Percentiles rank a stretch among this genome's conserved stretches.
phyloP scores from a whole-genome alignment of 192 early-diverging fungal species.

The Gorgonomyces haynaldii region DNA sequence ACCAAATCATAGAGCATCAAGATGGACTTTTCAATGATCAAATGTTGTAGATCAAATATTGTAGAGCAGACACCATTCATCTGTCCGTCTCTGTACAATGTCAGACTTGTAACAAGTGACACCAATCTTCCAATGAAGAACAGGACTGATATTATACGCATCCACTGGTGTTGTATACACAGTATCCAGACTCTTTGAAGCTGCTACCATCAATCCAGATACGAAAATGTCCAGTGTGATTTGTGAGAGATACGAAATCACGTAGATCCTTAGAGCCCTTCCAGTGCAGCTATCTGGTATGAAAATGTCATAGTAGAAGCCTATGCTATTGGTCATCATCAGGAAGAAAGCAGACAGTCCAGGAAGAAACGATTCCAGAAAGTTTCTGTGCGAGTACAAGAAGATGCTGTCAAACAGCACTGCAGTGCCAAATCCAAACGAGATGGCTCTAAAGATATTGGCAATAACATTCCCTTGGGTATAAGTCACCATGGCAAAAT shows the following conservation, averaged over 20 bases:
- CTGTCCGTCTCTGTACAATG: neutral
- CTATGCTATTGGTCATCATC: neutral
- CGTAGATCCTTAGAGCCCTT: neutral
- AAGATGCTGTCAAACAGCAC: neutral
- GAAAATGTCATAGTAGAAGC: neutral
- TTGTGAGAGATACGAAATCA: neutral
- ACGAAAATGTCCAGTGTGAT: neutral
- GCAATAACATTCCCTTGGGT: neutral
- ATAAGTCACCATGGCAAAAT: too few species aligned
- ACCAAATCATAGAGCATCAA: neutral
- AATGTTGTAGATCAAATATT: neutral
- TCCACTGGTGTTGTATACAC: neutral
- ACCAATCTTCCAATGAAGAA: neutral
- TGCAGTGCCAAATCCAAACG: neutral
- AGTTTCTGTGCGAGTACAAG: neutral
- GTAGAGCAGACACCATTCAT: neutral
- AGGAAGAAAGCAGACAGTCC: neutral
- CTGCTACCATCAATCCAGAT: too few species aligned
- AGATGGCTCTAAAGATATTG: neutral
- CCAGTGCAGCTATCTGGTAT: neutral
- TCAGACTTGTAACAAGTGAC: neutral
- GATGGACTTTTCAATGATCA: neutral
- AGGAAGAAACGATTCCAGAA: neutral
- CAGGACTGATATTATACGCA: neutral
- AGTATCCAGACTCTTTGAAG: neutral